A percentile compares a stretch with the other conserved stretches of the same genome.
Evolutionary conservation across 495 filamentous ascomycete species (phyloP).

Genomic region (Neurospora sp.): DNA sequence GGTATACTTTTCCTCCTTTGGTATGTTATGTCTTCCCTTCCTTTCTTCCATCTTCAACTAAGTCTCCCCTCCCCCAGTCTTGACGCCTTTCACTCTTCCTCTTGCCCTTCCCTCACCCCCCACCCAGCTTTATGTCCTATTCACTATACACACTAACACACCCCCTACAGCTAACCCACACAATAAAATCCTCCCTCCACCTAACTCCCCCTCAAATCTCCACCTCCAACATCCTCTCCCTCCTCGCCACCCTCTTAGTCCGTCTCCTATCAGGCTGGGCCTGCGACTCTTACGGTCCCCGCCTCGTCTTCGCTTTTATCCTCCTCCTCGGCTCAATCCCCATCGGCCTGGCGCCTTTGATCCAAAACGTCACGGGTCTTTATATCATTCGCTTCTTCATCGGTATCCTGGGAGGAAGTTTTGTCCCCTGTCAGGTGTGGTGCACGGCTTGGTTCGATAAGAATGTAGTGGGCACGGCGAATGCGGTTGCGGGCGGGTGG

Average conservation of each 20-base stretch:
- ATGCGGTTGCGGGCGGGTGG: constrained; percentile 74
- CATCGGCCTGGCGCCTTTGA: constrained; percentile 70
- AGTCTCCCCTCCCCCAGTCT: no score
- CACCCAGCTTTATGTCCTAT: neutral
- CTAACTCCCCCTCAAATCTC: constrained; percentile 63
- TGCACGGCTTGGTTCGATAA: constrained; percentile 94
- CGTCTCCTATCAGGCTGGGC: constrained; percentile 73
- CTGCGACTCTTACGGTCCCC: constrained; percentile 78
- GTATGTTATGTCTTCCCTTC: constrained; percentile 44
- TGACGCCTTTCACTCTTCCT: no score
- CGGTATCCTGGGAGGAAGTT: constrained; percentile 81
- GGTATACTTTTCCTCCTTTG: constrained; percentile 78
- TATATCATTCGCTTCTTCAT: constrained; percentile 82
- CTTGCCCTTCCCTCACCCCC: neutral
- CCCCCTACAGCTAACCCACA: constrained; percentile 60
- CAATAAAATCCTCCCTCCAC: constrained; percentile 66
- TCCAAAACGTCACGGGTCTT: constrained; percentile 58
- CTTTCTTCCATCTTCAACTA: no score
- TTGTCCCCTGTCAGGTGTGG: constrained; percentile 96
- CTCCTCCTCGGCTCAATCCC: constrained; percentile 72
- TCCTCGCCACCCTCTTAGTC: constrained; percentile 72
- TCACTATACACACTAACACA: constrained; percentile 6
- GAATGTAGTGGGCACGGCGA: constrained; percentile 85
- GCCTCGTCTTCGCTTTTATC: constrained; percentile 65
- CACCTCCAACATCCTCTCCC: constrained; percentile 87